A percentile compares a stretch with the other conserved stretches of the same genome.
phyloP scores from a whole-genome alignment of 345 rosid species.

The Hypericum perforatum region DNA sequence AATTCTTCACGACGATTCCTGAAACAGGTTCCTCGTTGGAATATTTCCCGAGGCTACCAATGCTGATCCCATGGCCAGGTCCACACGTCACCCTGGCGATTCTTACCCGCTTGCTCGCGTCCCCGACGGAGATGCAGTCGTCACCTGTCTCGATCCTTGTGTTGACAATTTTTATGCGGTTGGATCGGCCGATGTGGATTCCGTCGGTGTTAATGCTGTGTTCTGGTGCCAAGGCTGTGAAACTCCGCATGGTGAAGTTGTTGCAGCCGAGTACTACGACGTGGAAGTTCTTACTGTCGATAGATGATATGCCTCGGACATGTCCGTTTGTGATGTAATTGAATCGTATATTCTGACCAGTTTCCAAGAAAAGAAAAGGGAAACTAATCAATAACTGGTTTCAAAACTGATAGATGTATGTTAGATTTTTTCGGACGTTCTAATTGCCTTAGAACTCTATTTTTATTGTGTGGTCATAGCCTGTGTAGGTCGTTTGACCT shows the following conservation, averaged over 20 bases:
- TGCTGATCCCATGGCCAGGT: conserved; percentile 1
- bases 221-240: background rate
- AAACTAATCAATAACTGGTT: too few species aligned
- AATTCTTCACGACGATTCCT: conserved; percentile 3
- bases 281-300: conserved; percentile 1
- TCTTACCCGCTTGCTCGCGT: background rate
- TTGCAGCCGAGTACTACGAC: background rate
- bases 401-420: too few species aligned
- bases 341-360: background rate
- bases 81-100: background rate
- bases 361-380: too few species aligned
- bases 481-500: too few species aligned
- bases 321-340: background rate
- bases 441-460: too few species aligned
- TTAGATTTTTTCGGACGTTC: too few species aligned
- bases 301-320: background rate
- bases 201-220: conserved; percentile 2
- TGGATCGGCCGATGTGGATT: background rate
- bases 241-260: background rate
- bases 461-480: too few species aligned
- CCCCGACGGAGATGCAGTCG: conserved; percentile 1
- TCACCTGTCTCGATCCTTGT: background rate
- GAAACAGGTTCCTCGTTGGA: background rate
- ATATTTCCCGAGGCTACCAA: background rate
- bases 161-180: background rate